Base-by-base conservation (phyloP, 352 stramenopile species). In the Aphanomyces invadans region DNA sequence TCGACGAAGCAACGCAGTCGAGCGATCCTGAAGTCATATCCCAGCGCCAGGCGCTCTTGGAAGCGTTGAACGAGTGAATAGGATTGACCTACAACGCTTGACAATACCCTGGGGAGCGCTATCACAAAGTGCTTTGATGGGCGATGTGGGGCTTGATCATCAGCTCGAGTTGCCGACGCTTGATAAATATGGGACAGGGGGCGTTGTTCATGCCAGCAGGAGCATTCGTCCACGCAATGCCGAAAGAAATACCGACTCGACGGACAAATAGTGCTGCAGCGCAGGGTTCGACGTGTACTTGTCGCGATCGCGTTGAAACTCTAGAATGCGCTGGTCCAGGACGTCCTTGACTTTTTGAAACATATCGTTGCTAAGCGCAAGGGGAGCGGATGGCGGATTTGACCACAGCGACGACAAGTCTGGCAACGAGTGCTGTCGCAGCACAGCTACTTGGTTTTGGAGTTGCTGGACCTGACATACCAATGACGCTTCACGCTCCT, bases 1-100 rank as follows among this genome's bases (percentile, higher is more conserved):
- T 89, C 25, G 79, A 89, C 54, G 86, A 92, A 56, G 81, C 89
- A 28, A 74, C 81, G 12, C 81, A 79, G 59, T 83, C 62, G 23
- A 74, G 78, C 39, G 83, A 90, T 52, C 72, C 78, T 7, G 81
- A 90, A 51, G 79, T 92, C 60, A 72, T 86, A 4, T 79, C 90
- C 59, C 83, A 92, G 60, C 81, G 83, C 44, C 79, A 92, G 71
- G 71, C 78, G 44, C 73, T 92, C 3, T 38, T 64, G 0, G 33
- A 64, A 21, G 55, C 55, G 15, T 46, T 64, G 31, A 28, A n/a
- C 25, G 29, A 31, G n/a, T n/a, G n/a, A n/a, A n/a, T n/a, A n/a
- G n/a, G n/a, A n/a, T n/a, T n/a, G n/a, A n/a, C n/a, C n/a, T n/a
- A n/a, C n/a, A n/a, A n/a, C n/a, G n/a, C n/a, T n/a, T n/a, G n/a